phyloP scores from a whole-genome alignment of 805 yeast species.

The Debaryomyces prosopidis region DNA sequence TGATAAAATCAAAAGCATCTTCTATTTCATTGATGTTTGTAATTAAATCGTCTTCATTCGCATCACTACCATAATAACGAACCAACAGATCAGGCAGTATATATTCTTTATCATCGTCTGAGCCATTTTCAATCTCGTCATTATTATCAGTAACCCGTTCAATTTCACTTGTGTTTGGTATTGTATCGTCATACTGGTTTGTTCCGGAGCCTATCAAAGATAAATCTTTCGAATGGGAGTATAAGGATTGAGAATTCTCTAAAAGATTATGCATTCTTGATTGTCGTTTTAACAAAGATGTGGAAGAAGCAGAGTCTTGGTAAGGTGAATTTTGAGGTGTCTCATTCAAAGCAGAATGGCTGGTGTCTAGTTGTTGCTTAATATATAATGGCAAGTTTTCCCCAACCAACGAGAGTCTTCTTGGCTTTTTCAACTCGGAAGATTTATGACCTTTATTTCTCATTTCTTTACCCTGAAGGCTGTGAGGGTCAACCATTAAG shows the following conservation, averaged over 20 bases:
- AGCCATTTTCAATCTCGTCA: conserved; percentile 17
- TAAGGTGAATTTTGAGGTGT: background rate
- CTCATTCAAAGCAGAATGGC: too few relatives aligned
- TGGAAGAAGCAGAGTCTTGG: background rate
- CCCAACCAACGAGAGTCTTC: conserved; percentile 37
- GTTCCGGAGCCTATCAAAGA: conserved; percentile 8
- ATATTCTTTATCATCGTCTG: conserved; percentile 34
- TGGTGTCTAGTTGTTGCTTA: conserved; percentile 19
- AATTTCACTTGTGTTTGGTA: conserved; percentile 6
- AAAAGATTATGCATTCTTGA: conserved; percentile 33
- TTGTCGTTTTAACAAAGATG: conserved; percentile 9
- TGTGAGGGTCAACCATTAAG: background rate
- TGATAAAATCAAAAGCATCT: conserved; percentile 30
- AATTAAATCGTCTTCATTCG: conserved; percentile 14
- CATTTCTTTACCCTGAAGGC: background rate
- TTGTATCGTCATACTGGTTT: background rate
- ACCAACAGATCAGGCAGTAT: conserved; percentile 43
- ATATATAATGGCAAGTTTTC: conserved; percentile 38
- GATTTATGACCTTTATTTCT: background rate
- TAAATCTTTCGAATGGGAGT: conserved; percentile 24
- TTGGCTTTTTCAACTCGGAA: background rate
- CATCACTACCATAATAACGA: conserved; percentile 25
- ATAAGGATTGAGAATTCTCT: conserved; percentile 36
- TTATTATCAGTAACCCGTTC: conserved; percentile 1
- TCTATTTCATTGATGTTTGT: conserved; percentile 14